These are phyloP conservation scores for Jamesozyma hellenica DNA, from an alignment of 805 yeast species.

Conservation along the genomic window DNA sequence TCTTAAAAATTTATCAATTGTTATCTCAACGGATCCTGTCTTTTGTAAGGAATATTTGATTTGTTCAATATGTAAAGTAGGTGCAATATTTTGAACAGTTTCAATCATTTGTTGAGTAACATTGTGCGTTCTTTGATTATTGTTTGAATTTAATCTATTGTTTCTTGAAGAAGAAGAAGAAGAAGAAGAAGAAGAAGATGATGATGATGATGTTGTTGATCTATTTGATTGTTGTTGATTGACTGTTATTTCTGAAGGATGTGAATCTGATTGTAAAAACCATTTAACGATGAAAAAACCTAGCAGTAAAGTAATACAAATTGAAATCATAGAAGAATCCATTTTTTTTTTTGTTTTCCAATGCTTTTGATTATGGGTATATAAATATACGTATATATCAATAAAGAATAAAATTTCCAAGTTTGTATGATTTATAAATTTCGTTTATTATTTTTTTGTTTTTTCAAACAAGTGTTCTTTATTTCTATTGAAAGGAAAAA, in stretches of 20 bases:
- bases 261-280: constrained; percentile 53
- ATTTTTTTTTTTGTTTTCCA: neutral
- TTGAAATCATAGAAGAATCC: constrained; percentile 6
- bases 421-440: neutral
- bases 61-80: constrained; percentile 56
- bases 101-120: constrained; percentile 68
- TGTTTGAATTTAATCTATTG: constrained; percentile 1
- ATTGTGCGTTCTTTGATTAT: constrained; percentile 5
- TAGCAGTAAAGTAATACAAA: constrained; percentile 23
- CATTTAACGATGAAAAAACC: constrained; percentile 56
- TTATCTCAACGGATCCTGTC: constrained; percentile 69
- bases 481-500: too few species aligned
- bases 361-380: too few species aligned
- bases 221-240: neutral
- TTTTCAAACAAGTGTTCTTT: too few species aligned
- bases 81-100: constrained; percentile 74
- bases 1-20: constrained; percentile 62
- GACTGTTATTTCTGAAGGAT: constrained; percentile 21
- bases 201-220: neutral
- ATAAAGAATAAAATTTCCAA: too few species aligned
- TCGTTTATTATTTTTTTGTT: neutral
- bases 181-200: neutral
- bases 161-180: too few species aligned
- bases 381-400: too few species aligned
- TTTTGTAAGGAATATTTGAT: constrained; percentile 63